phyloP scores from a whole-genome alignment of 2,329 filamentous ascomycete species.

The Coniochaeta pulveracea region DNA sequence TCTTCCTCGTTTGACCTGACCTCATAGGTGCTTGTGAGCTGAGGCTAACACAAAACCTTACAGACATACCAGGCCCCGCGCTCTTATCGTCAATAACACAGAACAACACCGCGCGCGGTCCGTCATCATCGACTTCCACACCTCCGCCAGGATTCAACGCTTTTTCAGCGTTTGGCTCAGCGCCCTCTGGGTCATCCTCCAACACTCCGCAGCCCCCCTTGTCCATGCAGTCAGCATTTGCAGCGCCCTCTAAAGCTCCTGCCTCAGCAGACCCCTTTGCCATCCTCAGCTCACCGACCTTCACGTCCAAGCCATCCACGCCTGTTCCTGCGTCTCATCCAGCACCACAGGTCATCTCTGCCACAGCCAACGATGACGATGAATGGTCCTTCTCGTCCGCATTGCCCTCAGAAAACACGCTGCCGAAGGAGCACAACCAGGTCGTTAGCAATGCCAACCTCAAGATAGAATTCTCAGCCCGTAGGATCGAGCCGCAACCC shows the following conservation, averaged over 20 bases:
- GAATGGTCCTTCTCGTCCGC: constrained; percentile 93
- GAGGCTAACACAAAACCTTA: constrained; percentile 14
- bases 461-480: constrained; percentile 62
- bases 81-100: constrained; percentile 54
- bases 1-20: constrained; percentile 7
- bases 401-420: constrained; percentile 49
- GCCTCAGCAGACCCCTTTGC: constrained; percentile 42
- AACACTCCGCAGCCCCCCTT: constrained; percentile 39
- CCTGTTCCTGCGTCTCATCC: constrained; percentile 18
- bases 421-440: constrained; percentile 51
- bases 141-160: constrained; percentile 33
- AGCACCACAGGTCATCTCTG: constrained; percentile 12
- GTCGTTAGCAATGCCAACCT: constrained; percentile 60
- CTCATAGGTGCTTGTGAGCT: neutral
- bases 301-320: constrained; percentile 23
- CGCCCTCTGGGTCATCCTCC: constrained; percentile 35
- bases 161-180: constrained; percentile 43
- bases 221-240: constrained; percentile 34
- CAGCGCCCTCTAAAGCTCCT: constrained; percentile 26
- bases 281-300: constrained; percentile 30
- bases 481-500: constrained; percentile 41
- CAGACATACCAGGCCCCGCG: constrained; percentile 54
- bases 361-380: constrained; percentile 54
- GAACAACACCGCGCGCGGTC: constrained; percentile 42
- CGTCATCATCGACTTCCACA: constrained; percentile 25